phyloP scores from a whole-genome alignment of 495 filamentous ascomycete genomes.

The Cetradonia linearis region DNA sequence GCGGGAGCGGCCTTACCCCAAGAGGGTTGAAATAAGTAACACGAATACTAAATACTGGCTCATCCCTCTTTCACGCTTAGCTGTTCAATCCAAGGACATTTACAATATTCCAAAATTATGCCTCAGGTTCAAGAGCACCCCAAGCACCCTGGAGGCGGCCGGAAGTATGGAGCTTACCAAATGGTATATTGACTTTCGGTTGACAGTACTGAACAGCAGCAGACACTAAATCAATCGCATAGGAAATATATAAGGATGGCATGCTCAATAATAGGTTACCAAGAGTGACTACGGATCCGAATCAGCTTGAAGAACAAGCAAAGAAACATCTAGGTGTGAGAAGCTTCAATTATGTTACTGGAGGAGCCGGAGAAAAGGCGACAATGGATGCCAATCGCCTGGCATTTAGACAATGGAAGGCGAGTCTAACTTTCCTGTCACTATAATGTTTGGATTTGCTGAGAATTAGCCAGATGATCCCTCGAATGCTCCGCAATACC shows the following conservation, averaged over 20 bases:
- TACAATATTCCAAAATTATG: neutral
- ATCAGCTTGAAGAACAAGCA: conserved; percentile 48
- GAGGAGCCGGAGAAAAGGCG: conserved; percentile 54
- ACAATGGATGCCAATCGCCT: conserved; percentile 57
- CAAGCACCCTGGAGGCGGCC: conserved; percentile 15
- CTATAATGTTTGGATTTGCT: neutral
- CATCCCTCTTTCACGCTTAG: neutral
- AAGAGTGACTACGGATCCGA: conserved; percentile 50
- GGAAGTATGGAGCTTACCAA: conserved; percentile 21
- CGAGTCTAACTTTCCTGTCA: conserved; percentile 17
- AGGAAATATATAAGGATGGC: conserved; percentile 42
- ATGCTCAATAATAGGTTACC: conserved; percentile 39
- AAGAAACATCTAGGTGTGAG: conserved; percentile 37
- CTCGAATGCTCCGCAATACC: conserved; percentile 35
- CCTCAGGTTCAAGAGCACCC: conserved; percentile 18
- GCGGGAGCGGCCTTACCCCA: neutral
- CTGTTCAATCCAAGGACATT: neutral
- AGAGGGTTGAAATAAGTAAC: neutral
- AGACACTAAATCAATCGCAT: neutral
- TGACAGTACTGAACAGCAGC: neutral
- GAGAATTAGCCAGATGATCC: conserved; percentile 24
- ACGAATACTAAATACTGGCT: neutral
- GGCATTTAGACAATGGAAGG: conserved; percentile 56
- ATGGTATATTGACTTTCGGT: neutral
- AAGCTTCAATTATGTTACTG: conserved; percentile 51